Conservation (phyloP, 495 filamentous ascomycete species). For the Trichoderma erinaceum region DNA sequence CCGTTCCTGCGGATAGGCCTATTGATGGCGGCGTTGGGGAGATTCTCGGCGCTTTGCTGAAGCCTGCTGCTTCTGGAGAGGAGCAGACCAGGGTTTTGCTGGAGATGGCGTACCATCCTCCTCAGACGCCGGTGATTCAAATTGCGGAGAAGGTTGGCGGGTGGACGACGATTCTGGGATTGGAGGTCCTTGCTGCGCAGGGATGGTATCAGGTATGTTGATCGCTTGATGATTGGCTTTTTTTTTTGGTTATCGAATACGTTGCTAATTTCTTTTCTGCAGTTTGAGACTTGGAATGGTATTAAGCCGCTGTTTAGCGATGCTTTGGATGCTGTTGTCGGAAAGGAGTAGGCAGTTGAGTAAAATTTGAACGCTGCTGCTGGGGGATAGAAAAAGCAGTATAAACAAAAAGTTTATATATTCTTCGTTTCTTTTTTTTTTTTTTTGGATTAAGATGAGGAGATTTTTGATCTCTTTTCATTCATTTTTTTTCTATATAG, state of each 20-base stretch:
- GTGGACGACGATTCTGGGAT: conserved; percentile 80
- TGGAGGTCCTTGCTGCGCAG: conserved; percentile 88
- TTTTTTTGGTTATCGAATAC: not conserved
- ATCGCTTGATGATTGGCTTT: too few species aligned
- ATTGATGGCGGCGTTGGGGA: conserved; percentile 68
- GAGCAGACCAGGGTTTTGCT: conserved; percentile 56
- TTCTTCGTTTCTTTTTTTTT: too few species aligned
- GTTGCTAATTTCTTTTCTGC: not conserved
- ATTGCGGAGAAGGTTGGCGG: conserved; percentile 64
- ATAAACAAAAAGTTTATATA: not conserved
- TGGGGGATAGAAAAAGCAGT: not conserved
- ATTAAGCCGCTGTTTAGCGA: conserved; percentile 63
- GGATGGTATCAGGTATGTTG: conserved; percentile 62
- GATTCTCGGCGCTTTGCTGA: conserved; percentile 58
- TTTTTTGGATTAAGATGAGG: too few species aligned
- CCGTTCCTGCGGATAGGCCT: conserved; percentile 82
- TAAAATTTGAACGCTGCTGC: not conserved
- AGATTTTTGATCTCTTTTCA: too few species aligned
- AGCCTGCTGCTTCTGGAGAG: conserved; percentile 35
- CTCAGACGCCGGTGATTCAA: conserved; percentile 77
- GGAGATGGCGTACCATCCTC: conserved; percentile 96
- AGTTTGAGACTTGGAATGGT: conserved; percentile 76
- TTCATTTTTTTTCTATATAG: too few species aligned
- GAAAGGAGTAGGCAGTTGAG: conserved; percentile 19
- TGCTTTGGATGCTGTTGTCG: conserved; percentile 50